These are phyloP conservation scores for Histomonas meleagridis DNA, from an alignment of 208 protist genomes.

Conservation along the genomic window DNA sequence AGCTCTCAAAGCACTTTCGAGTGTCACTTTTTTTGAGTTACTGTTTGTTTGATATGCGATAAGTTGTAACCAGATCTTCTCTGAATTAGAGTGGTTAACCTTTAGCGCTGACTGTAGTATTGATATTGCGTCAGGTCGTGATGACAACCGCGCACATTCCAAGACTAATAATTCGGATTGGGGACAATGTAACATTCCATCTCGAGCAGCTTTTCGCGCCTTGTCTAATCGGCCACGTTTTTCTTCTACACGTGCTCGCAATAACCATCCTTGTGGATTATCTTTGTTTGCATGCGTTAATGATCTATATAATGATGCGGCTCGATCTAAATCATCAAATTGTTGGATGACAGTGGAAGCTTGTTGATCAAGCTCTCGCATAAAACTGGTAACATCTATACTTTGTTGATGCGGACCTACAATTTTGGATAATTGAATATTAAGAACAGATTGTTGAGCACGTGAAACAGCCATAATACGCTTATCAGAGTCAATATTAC, in stretches of 20 bases:
- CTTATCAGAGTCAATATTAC: neutral
- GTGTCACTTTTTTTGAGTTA: neutral
- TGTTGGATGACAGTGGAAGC: neutral
- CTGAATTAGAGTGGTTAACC: neutral
- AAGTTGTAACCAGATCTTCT: constrained; percentile 2
- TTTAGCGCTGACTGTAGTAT: neutral
- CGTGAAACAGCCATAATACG: neutral
- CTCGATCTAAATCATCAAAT: neutral
- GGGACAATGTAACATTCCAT: neutral
- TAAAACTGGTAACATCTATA: neutral
- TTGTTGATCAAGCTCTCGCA: neutral
- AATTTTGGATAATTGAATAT: neutral
- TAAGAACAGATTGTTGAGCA: neutral
- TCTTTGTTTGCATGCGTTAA: constrained; percentile 15
- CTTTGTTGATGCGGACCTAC: too few species aligned
- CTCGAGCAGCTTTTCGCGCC: neutral
- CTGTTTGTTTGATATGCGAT: neutral
- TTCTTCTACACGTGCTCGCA: neutral
- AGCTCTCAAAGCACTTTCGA: neutral
- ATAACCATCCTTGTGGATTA: neutral
- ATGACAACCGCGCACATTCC: neutral
- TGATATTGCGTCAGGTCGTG: neutral
- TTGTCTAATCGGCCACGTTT: neutral
- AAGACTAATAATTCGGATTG: neutral
- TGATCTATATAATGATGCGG: neutral